Conservation (phyloP, 768 basidiomycete species). For the Collybia nuda region DNA sequence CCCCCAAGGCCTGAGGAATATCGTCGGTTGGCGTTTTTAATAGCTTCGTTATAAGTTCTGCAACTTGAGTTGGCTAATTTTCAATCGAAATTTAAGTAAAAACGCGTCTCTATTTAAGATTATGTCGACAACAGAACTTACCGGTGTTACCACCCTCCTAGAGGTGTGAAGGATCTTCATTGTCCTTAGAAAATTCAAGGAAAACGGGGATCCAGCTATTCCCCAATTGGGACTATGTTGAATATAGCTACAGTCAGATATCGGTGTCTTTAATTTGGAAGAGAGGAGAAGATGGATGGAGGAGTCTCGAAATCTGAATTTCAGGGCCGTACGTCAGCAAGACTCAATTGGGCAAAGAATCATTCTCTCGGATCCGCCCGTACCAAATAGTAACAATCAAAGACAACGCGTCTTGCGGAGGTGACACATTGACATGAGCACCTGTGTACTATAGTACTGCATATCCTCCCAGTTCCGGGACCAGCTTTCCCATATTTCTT, state of each 20-base stretch:
- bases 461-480: not conserved
- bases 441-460: too few relatives aligned
- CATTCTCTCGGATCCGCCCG: too few relatives aligned
- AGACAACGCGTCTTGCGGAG: not conserved
- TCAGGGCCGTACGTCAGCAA: conserved; percentile 23
- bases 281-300: conserved; percentile 8
- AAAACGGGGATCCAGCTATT: conserved; percentile 16
- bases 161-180: conserved; percentile 91
- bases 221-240: conserved; percentile 7
- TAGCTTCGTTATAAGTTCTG: conserved; percentile 75
- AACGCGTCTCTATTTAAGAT: conserved; percentile 16
- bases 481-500: not conserved
- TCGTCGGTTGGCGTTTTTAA: conserved; percentile 67
- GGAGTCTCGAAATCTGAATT: conserved; percentile 15
- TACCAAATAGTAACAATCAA: too few relatives aligned
- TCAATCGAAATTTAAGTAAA: conserved; percentile 6
- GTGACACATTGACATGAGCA: too few relatives aligned
- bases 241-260: not conserved
- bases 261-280: not conserved
- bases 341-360: conserved; percentile 16
- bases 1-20: conserved; percentile 62
- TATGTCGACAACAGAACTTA: conserved; percentile 36
- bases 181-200: conserved; percentile 51
- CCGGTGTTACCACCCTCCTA: conserved; percentile 78
- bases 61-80: conserved; percentile 75